Conservation (phyloP, 208 protist species). For the Balamuthia mandrillaris region DNA sequence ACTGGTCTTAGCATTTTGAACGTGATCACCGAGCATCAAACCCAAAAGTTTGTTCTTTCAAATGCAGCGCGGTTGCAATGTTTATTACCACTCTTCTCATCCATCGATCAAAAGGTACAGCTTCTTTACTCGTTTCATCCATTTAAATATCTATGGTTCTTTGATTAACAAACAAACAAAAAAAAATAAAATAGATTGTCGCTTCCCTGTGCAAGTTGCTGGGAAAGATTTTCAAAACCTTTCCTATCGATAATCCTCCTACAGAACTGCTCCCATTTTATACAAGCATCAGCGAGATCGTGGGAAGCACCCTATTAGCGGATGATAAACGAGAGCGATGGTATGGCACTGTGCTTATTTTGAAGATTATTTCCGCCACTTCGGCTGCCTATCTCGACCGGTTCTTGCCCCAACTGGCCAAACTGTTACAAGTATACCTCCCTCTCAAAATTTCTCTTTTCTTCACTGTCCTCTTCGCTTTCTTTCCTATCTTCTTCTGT, state of each 20-base stretch:
- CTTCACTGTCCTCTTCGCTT: no score
- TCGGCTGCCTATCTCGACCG: background rate
- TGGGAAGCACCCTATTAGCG: background rate
- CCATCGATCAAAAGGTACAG: no score
- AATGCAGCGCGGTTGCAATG: background rate
- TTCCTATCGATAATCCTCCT: background rate
- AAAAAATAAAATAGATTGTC: no score
- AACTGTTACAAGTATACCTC: background rate
- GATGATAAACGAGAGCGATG: background rate
- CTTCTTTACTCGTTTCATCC: no score
- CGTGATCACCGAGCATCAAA: background rate
- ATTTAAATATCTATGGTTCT: no score
- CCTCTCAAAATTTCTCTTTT: no score
- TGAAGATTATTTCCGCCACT: background rate
- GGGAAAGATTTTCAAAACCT: background rate
- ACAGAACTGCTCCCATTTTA: background rate
- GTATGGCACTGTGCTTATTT: constrained; percentile 11
- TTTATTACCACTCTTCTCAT: no score
- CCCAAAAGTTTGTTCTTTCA: background rate
- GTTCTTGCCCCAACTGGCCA: constrained; percentile 1
- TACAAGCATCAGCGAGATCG: background rate
- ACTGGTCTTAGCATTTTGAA: constrained; percentile 7
- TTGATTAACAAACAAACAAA: no score
- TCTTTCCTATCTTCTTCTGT: no score
- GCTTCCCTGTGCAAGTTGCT: background rate